These are phyloP conservation scores for Verticillium klebahnii DNA, from an alignment of 2,329 filamentous ascomycete genomes.

Conservation along the genomic window DNA sequence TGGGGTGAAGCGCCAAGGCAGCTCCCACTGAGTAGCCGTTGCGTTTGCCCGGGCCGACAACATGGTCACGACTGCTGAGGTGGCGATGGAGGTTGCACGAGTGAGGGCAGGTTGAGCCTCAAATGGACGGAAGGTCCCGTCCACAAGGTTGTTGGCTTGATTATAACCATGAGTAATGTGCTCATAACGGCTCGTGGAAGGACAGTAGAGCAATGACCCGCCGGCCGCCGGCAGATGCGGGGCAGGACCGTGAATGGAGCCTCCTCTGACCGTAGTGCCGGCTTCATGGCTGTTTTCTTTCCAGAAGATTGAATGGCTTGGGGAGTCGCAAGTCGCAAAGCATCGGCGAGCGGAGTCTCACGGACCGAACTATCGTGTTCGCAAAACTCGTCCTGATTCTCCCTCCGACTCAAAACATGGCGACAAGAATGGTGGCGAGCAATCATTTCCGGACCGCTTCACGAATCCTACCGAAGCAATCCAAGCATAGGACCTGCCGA, in stretches of 20 bases:
- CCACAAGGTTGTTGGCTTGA: background rate
- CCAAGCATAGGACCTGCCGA: too few relatives aligned
- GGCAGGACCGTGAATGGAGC: background rate
- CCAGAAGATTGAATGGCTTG: too few relatives aligned
- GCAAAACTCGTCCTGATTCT: too few relatives aligned
- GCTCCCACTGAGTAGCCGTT: conserved; percentile 3
- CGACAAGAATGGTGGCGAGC: too few relatives aligned
- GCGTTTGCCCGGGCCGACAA: conserved; percentile 5
- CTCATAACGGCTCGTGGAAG: background rate
- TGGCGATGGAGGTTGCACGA: too few relatives aligned
- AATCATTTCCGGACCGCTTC: too few relatives aligned
- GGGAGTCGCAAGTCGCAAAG: too few relatives aligned
- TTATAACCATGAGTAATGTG: background rate
- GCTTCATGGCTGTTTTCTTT: background rate
- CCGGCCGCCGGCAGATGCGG: background rate
- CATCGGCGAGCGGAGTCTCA: too few relatives aligned
- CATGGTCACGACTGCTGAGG: background rate
- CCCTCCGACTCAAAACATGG: too few relatives aligned
- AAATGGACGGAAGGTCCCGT: background rate
- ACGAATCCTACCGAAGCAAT: too few relatives aligned
- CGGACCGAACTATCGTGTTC: too few relatives aligned
- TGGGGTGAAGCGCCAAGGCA: conserved; percentile 7
- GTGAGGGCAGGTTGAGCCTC: too few relatives aligned
- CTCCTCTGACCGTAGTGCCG: background rate
- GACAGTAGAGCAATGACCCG: background rate